Evolutionary conservation across 495 filamentous ascomycete genomes (phyloP), one percentile per base, ranked within the genome.

Genomic region (Sabuloglossum arenarium): DNA sequence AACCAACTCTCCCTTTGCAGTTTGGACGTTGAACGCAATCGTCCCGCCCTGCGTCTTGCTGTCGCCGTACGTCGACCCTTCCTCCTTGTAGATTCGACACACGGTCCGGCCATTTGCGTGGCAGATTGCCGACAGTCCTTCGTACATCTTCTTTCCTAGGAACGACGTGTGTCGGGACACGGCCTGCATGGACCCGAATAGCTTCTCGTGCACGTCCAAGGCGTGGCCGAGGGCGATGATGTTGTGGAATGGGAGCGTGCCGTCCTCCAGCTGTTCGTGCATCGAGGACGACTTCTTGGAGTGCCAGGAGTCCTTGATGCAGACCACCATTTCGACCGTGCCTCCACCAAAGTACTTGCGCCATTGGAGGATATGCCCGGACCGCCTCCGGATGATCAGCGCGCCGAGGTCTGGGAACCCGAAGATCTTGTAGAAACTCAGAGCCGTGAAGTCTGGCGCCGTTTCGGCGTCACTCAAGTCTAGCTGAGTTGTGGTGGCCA

Each of bases 401-500:
- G 75, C 84, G 1, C 85, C 85, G 16, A 90, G 71, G 56, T 88
- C 80, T 0, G 85, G 85, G 56, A 85, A 85, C 14, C 85, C 85
- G 63, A 88, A 88, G 54, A 88, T 84, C 66, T 90, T 90, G 66
- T 88, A 88, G 62, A 88, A 79, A 9, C 80, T 84, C 24, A 88
- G 58, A 34, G 75, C 78, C 6, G 73, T 78, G 59, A 88, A 88
- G 60, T 90, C 85, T 0, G 84, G 83, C 10, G 84, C 80, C 19
- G 63, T 66, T 10, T 71, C 68, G 1, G 75, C 61, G 58, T 87
- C 71, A 45, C 70, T 73, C 27, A 90, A 73, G 59, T 78, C 73
- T 56, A 88, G 67, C 2, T 75, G 76, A 2, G 73, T 71, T 21
- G 84, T 88, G 61, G 83, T 79, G 11, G 78, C 82, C 49, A 82